A percentile compares a stretch with the other conserved stretches of the same genome.
These are phyloP conservation scores for Fagopyrum tataricum DNA, from an alignment of 148 eudicot genomes.

Conservation along the genomic window DNA sequence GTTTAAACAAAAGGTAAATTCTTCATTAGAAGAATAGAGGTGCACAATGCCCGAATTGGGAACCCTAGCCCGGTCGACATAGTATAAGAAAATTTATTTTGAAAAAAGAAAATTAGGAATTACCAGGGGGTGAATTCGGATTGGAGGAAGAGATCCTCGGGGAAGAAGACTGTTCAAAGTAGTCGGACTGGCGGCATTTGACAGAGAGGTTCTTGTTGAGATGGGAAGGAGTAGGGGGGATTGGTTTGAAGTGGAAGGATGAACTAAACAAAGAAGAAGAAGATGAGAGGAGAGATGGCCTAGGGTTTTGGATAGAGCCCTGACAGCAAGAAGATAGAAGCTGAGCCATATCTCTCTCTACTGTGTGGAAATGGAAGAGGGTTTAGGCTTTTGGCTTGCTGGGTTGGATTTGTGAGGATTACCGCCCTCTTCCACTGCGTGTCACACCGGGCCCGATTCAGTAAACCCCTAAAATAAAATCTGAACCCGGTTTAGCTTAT, in stretches of 20 bases:
- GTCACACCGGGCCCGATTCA: no score
- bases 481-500: no score
- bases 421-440: neutral
- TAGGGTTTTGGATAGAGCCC: slow-evolving; percentile 22
- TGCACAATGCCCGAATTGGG: neutral
- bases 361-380: neutral
- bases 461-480: no score
- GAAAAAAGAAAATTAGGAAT: neutral
- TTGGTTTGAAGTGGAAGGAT: neutral
- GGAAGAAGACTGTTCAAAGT: slow-evolving; percentile 32
- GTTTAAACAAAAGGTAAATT: neutral
- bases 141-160: slow-evolving; percentile 19
- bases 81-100: neutral
- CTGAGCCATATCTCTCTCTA: slow-evolving; percentile 15
- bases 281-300: slow-evolving; percentile 14
- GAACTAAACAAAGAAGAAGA: slow-evolving; percentile 12
- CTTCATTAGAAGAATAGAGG: neutral
- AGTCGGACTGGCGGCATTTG: slow-evolving; percentile 37
- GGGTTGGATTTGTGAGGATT: neutral
- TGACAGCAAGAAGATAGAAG: slow-evolving; percentile 13
- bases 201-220: slow-evolving; percentile 22
- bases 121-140: slow-evolving; percentile 9
- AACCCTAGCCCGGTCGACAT: neutral
- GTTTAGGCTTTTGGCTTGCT: neutral
- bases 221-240: neutral